Evolutionary conservation across 257 asterid species (phyloP).

Genomic region (Solanum medicagineum): DNA sequence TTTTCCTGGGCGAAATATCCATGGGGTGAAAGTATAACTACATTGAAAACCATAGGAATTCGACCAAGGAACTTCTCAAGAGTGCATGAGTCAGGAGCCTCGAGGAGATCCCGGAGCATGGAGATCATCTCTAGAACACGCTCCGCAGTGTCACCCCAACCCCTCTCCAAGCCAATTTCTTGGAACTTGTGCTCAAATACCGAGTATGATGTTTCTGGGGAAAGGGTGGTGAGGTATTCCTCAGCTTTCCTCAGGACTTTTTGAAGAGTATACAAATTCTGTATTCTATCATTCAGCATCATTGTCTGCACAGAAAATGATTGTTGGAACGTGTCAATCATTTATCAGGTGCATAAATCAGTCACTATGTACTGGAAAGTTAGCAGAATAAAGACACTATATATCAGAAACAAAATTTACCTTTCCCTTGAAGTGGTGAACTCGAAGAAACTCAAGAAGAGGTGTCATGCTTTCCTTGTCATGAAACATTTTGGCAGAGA

Average conservation of each 20-base stretch:
- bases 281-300: conserved; percentile 70
- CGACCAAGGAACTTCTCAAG: conserved; percentile 80
- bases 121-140: conserved; percentile 72
- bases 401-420: conserved; percentile 12
- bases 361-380: background rate
- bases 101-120: conserved; percentile 80
- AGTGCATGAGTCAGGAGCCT: conserved; percentile 88
- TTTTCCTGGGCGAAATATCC: conserved; percentile 99
- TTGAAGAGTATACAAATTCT: conserved; percentile 52
- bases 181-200: conserved; percentile 71
- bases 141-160: conserved; percentile 85
- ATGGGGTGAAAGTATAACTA: conserved; percentile 90
- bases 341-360: background rate
- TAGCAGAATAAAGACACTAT: background rate
- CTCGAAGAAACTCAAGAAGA: conserved; percentile 78
- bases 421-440: conserved; percentile 76
- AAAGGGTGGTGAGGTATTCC: conserved; percentile 70
- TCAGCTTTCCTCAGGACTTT: conserved; percentile 76
- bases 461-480: conserved; percentile 92
- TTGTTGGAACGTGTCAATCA: background rate
- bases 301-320: conserved; percentile 36
- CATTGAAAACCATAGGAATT: conserved; percentile 96
- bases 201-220: conserved; percentile 39
- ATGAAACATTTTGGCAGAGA: conserved; percentile 94
- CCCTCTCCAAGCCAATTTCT: conserved; percentile 88